A percentile compares a stretch with the other conserved stretches of the same genome.
phyloP scores from a whole-genome alignment of 257 asterid species.

The Knoxia roxburghii region DNA sequence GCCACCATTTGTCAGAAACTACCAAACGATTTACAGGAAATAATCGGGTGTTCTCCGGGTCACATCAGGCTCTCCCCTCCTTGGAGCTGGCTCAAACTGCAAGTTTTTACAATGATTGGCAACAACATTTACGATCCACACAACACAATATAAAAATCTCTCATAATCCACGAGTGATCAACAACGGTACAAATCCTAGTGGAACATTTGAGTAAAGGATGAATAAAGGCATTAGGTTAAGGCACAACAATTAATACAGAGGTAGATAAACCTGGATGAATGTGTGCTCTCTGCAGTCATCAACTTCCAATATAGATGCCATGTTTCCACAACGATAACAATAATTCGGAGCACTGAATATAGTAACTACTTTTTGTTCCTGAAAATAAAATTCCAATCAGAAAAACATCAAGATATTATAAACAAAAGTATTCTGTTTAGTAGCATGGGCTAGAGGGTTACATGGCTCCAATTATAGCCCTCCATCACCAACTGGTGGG shows the following conservation, averaged over 20 bases:
- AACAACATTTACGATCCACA: neutral
- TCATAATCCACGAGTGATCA: no score
- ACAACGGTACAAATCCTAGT: constrained; percentile 3
- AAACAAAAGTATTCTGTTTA: neutral
- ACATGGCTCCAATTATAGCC: constrained; percentile 99
- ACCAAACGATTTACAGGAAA: constrained; percentile 59
- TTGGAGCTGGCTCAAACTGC: constrained; percentile 98
- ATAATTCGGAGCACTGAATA: constrained; percentile 92
- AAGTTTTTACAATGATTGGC: neutral
- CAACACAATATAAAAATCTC: no score
- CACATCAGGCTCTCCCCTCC: constrained; percentile 97
- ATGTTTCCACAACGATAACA: constrained; percentile 96
- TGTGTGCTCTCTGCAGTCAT: constrained; percentile 78
- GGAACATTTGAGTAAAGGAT: neutral
- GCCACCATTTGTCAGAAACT: constrained; percentile 21
- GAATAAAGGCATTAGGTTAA: neutral
- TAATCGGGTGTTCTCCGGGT: constrained; percentile 95
- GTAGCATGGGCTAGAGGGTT: constrained; percentile 17
- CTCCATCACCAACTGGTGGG: constrained; percentile 98
- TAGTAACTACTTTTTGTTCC: constrained; percentile 97
- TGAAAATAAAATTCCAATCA: constrained; percentile 30
- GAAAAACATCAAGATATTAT: neutral
- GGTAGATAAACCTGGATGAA: constrained; percentile 68
- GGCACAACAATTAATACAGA: neutral
- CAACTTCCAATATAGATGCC: constrained; percentile 97